Evolutionary conservation across 2,329 filamentous ascomycete species (phyloP).

Genomic region (Rosellinia necatrix): DNA sequence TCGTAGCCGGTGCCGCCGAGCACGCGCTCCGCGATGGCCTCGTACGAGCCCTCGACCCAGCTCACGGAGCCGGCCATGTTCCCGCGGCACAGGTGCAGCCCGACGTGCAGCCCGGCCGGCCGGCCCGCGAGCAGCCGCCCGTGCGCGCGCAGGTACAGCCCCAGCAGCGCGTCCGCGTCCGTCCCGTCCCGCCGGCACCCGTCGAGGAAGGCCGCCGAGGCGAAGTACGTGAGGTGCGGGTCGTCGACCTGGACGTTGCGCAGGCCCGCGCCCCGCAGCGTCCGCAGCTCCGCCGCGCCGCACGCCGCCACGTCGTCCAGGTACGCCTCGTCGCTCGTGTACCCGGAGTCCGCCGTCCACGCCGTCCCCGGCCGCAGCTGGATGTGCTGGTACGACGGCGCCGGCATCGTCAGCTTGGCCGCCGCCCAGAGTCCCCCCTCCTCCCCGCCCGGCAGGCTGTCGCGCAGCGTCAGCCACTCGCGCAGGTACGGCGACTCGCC

Average conservation of each 20-base stretch:
- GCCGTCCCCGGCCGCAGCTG: constrained; percentile 59
- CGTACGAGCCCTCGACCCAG: constrained; percentile 57
- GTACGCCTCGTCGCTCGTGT: constrained; percentile 56
- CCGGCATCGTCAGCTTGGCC: constrained; percentile 66
- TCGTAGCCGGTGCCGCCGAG: constrained; percentile 54
- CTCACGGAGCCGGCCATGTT: constrained; percentile 54
- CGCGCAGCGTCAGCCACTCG: constrained; percentile 46
- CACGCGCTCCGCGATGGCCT: constrained; percentile 54
- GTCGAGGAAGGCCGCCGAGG: constrained; percentile 58
- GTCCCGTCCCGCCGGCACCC: constrained; percentile 61
- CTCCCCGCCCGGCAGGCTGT: constrained; percentile 52
- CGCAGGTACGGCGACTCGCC: constrained; percentile 47
- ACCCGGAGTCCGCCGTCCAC: constrained; percentile 52
- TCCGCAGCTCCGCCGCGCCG: constrained; percentile 56
- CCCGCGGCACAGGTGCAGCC: constrained; percentile 63
- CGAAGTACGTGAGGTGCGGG: constrained; percentile 61
- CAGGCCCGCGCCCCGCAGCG: constrained; percentile 57
- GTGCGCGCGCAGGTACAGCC: constrained; percentile 66
- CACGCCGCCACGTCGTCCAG: constrained; percentile 59
- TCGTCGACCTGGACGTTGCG: constrained; percentile 61
- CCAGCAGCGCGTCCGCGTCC: constrained; percentile 56
- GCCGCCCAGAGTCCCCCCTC: constrained; percentile 62
- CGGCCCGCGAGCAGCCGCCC: constrained; percentile 60
- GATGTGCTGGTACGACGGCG: constrained; percentile 68
- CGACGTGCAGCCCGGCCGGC: constrained; percentile 62